Evolutionary conservation across 306 rosid genomes (phyloP).

Genomic region (Sechiopsis laciniata): DNA sequence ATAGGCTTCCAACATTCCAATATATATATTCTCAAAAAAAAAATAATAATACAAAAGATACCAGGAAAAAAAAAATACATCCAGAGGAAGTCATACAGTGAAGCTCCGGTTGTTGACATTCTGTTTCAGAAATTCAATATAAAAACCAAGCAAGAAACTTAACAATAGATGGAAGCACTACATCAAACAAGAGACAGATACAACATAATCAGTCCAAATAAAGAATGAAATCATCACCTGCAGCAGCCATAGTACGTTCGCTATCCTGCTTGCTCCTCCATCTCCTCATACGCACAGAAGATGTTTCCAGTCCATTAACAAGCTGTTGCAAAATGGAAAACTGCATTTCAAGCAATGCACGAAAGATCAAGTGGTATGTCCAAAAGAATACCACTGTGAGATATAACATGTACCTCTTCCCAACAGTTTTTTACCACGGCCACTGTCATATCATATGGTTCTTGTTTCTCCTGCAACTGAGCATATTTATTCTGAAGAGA

Average conservation of each 20-base stretch:
- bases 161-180: constrained; percentile 2
- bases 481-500: constrained; percentile 54
- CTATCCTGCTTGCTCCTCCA: constrained; percentile 37
- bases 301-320: constrained; percentile 57
- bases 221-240: constrained; percentile 41
- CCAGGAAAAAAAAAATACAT: too few relatives aligned
- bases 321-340: constrained; percentile 41
- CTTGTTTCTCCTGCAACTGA: constrained; percentile 59
- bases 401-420: constrained; percentile 48
- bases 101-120: neutral
- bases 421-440: constrained; percentile 60
- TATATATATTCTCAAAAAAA: too few relatives aligned
- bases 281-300: constrained; percentile 44
- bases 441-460: constrained; percentile 53
- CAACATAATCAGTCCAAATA: neutral
- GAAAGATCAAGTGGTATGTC: neutral
- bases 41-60: too few relatives aligned
- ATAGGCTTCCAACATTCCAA: too few relatives aligned
- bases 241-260: constrained; percentile 25
- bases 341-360: constrained; percentile 23
- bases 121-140: neutral
- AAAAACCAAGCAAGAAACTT: neutral
- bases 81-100: neutral
- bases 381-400: neutral
- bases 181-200: neutral